Percentiles rank a stretch among this genome's conserved stretches.
These are phyloP conservation scores for Infundibulicybe gibba DNA, from an alignment of 768 basidiomycete genomes.

Conservation along the genomic window DNA sequence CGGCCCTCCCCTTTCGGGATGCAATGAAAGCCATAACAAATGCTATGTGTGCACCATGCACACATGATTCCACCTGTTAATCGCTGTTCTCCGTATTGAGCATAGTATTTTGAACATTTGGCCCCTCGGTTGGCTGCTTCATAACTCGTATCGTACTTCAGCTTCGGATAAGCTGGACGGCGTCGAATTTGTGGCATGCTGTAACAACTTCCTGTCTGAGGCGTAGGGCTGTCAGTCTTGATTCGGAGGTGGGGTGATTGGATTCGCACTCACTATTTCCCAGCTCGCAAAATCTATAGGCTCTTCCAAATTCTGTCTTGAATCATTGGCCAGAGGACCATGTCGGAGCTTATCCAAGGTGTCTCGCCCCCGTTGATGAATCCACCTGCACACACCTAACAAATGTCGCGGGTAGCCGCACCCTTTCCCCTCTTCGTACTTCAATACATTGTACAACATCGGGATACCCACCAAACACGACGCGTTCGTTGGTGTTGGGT, in stretches of 20 bases:
- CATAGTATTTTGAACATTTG: constrained; percentile 17
- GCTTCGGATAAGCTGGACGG: constrained; percentile 7
- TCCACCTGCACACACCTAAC: background rate
- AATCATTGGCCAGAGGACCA: background rate
- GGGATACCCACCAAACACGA: background rate
- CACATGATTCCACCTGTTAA: constrained; percentile 17
- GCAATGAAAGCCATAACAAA: constrained; percentile 17
- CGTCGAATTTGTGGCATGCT: constrained; percentile 12
- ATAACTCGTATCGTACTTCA: constrained; percentile 4
- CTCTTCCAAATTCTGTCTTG: background rate
- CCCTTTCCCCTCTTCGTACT: background rate
- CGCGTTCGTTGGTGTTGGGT: background rate
- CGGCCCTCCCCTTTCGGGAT: constrained; percentile 11
- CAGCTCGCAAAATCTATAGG: too few relatives aligned
- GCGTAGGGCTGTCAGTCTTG: background rate
- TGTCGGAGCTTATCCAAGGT: background rate
- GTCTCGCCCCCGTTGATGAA: background rate
- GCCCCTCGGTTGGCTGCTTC: constrained; percentile 8
- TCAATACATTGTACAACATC: background rate
- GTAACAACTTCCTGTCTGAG: constrained; percentile 13
- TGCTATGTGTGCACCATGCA: constrained; percentile 17
- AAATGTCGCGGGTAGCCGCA: background rate
- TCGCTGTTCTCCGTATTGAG: constrained; percentile 8
- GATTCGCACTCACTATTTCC: too few relatives aligned
- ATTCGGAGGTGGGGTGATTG: background rate